Conservation (phyloP, 352 stramenopile genomes). For the Phytophthora citricola region DNA sequence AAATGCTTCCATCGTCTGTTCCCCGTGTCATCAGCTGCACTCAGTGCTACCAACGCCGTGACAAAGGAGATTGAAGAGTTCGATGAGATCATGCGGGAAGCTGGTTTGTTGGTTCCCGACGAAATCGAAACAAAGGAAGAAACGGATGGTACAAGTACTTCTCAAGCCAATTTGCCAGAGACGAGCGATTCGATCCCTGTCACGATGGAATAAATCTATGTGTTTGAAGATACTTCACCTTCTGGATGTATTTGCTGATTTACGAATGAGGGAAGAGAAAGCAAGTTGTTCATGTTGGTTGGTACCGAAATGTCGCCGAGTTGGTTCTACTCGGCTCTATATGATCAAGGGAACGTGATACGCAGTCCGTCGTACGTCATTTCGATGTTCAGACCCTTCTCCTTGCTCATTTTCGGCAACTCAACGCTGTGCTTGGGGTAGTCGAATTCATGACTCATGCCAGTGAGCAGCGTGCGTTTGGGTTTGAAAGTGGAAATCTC, state of each 20-base stretch:
- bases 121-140: conserved; percentile 29
- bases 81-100: conserved; percentile 55
- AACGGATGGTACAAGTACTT: conserved; percentile 11
- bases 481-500: conserved; percentile 72
- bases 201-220: conserved; percentile 11
- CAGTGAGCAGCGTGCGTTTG: conserved; percentile 78
- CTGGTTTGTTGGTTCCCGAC: conserved; percentile 34
- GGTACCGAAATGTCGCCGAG: not conserved
- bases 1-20: conserved; percentile 82
- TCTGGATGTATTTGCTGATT: not conserved
- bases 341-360: conserved; percentile 51
- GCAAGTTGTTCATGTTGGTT: conserved; percentile 6
- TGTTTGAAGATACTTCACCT: too few relatives aligned
- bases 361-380: conserved; percentile 86
- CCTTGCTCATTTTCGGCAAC: conserved; percentile 51
- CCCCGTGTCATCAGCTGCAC: conserved; percentile 38
- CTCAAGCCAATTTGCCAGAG: conserved; percentile 10
- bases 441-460: conserved; percentile 90
- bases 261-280: not conserved
- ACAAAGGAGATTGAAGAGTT: conserved; percentile 45
- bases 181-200: not conserved
- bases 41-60: conserved; percentile 23
- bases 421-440: conserved; percentile 59
- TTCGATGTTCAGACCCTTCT: conserved; percentile 72
- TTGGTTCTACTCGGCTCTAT: conserved; percentile 7